These are phyloP conservation scores for Phytophthora pluvialis DNA, from an alignment of 352 stramenopile species.

Conservation along the genomic window DNA sequence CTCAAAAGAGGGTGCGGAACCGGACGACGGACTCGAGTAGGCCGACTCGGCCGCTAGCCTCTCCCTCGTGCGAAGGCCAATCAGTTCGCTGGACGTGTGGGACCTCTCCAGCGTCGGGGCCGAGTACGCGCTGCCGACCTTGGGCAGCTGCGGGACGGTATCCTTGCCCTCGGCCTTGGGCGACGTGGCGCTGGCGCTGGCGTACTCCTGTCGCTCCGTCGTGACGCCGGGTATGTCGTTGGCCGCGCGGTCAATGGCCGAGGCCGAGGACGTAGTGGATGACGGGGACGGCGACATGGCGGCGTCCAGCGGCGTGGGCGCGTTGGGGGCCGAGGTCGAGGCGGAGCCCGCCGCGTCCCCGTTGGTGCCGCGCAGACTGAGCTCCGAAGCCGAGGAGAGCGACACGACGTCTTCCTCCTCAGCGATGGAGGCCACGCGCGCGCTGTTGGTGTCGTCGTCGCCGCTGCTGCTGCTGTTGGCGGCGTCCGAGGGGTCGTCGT, in stretches of 20 bases:
- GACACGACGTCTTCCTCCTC: constrained; percentile 33
- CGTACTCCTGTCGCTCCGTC: constrained; percentile 37
- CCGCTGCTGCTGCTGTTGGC: constrained; percentile 3
- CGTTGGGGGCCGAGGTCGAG: constrained; percentile 42
- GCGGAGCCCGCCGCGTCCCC: constrained; percentile 30
- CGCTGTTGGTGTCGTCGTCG: constrained; percentile 33
- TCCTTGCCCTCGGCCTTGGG: constrained; percentile 18
- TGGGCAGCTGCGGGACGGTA: constrained; percentile 17
- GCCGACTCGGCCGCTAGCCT: constrained; percentile 55
- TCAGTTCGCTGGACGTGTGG: constrained; percentile 75
- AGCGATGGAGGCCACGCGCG: constrained; percentile 31
- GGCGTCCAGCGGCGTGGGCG: constrained; percentile 42
- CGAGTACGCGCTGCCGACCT: constrained; percentile 31
- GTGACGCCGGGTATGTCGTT: constrained; percentile 32
- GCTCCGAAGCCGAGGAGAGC: constrained; percentile 30
- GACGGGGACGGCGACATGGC: constrained; percentile 46
- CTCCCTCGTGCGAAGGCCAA: constrained; percentile 60
- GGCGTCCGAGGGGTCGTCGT: constrained; percentile 15
- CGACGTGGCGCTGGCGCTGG: no score
- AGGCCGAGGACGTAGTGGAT: constrained; percentile 46
- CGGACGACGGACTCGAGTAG: constrained; percentile 42
- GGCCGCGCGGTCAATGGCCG: constrained; percentile 9
- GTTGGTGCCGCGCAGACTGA: constrained; percentile 35
- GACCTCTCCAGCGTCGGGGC: constrained; percentile 68
- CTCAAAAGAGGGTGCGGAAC: constrained; percentile 73